Conservation (phyloP, 495 filamentous ascomycete genomes). For the Alectoria sarmentosa region DNA sequence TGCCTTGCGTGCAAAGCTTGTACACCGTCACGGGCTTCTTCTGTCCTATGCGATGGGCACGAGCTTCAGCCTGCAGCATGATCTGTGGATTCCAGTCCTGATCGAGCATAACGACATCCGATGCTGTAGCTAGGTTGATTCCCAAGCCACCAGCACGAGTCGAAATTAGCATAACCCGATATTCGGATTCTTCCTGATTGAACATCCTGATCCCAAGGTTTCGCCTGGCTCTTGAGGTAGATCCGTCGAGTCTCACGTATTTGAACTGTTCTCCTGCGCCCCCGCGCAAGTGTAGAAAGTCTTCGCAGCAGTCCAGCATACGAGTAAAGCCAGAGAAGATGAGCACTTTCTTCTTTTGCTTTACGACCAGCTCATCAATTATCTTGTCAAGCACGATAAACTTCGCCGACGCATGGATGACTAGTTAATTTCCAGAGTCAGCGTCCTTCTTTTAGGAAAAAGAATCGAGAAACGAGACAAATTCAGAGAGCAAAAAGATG, state of each 20-base stretch:
- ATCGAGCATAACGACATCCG: constrained; percentile 57
- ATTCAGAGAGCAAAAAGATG: too few species aligned
- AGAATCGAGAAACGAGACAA: too few species aligned
- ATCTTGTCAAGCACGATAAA: constrained; percentile 59
- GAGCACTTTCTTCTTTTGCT: constrained; percentile 51
- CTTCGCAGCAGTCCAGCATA: constrained; percentile 54
- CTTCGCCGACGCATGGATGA: constrained; percentile 54
- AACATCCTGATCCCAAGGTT: constrained; percentile 56
- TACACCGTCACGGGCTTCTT: constrained; percentile 51
- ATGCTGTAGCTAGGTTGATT: constrained; percentile 54
- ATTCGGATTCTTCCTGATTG: constrained; percentile 38
- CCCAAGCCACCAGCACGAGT: constrained; percentile 59
- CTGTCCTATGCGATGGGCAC: constrained; percentile 56
- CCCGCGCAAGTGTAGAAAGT: constrained; percentile 45
- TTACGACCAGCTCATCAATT: constrained; percentile 49
- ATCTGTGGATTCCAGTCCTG: constrained; percentile 64
- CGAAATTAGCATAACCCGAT: constrained; percentile 57
- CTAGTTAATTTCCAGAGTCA: too few species aligned
- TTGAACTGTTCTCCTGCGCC: constrained; percentile 40
- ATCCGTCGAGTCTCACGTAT: constrained; percentile 53
- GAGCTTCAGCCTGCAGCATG: constrained; percentile 52
- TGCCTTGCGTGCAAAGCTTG: constrained; percentile 52
- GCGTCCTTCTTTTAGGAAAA: too few species aligned
- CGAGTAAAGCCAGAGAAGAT: constrained; percentile 57
- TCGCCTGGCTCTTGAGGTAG: constrained; percentile 44